These are phyloP conservation scores for Fusarium sp. DNA, from an alignment of 2,329 filamentous ascomycete genomes.

Conservation along the genomic window DNA sequence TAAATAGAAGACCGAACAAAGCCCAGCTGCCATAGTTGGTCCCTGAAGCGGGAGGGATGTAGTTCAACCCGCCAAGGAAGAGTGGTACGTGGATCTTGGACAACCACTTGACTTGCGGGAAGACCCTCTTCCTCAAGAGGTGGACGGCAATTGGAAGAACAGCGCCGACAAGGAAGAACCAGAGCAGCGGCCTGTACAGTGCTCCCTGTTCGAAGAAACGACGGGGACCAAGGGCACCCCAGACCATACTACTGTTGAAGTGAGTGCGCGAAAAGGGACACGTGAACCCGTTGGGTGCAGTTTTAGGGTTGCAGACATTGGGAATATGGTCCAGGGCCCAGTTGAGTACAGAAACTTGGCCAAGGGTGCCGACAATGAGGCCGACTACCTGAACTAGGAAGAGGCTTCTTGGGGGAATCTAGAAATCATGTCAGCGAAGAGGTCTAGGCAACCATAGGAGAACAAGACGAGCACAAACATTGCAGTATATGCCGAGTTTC, in stretches of 20 bases:
- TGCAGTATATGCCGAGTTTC: slow-evolving; percentile 59
- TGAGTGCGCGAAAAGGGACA: slow-evolving; percentile 52
- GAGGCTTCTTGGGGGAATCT: slow-evolving; percentile 58
- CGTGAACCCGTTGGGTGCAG: slow-evolving; percentile 60
- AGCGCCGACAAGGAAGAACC: slow-evolving; percentile 66
- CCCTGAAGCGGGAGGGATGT: slow-evolving; percentile 49
- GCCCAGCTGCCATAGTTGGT: slow-evolving; percentile 51
- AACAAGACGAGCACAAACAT: slow-evolving; percentile 17
- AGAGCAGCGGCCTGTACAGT: slow-evolving; percentile 63
- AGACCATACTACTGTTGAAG: slow-evolving; percentile 67
- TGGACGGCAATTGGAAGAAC: slow-evolving; percentile 62
- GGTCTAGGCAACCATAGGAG: not conserved
- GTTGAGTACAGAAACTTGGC: slow-evolving; percentile 56
- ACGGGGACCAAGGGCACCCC: slow-evolving; percentile 68
- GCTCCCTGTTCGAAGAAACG: slow-evolving; percentile 65
- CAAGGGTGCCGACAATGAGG: slow-evolving; percentile 57
- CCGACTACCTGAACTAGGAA: slow-evolving; percentile 59
- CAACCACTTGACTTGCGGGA: slow-evolving; percentile 43
- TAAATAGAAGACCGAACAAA: slow-evolving; percentile 48
- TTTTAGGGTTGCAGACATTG: slow-evolving; percentile 59
- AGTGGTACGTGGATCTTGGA: slow-evolving; percentile 48
- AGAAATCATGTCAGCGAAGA: slow-evolving; percentile 9
- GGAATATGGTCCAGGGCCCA: slow-evolving; percentile 59
- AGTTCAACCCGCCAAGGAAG: slow-evolving; percentile 49
- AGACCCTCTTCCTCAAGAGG: slow-evolving; percentile 41